Percentiles rank a stretch among this genome's conserved stretches.
Conservation (phyloP, 805 yeast genomes). For the Candida alai region DNA sequence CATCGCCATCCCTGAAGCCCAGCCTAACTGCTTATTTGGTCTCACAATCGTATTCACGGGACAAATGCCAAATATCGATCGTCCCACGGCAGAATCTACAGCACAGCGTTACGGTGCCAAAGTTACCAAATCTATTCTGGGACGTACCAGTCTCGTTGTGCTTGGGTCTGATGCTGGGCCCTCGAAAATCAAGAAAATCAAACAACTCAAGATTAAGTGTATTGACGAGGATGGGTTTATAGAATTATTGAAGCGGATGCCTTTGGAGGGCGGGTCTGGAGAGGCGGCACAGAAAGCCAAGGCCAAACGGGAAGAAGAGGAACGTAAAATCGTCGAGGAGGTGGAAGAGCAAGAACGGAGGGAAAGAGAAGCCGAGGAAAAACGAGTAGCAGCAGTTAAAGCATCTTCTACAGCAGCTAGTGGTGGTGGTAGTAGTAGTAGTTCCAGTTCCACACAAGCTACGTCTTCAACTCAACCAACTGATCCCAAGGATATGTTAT, state of each 20-base stretch:
- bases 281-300: slow-evolving; percentile 71
- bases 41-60: slow-evolving; percentile 94
- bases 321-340: slow-evolving; percentile 45
- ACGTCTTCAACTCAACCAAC: slow-evolving; percentile 11
- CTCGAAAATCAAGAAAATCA: slow-evolving; percentile 80
- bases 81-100: slow-evolving; percentile 68
- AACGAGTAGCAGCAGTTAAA: slow-evolving; percentile 1
- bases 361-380: slow-evolving; percentile 39
- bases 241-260: slow-evolving; percentile 71
- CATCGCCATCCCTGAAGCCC: slow-evolving; percentile 70
- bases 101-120: slow-evolving; percentile 90
- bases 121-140: slow-evolving; percentile 80
- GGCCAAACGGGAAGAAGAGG: slow-evolving; percentile 66
- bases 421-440: background rate
- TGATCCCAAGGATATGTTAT: slow-evolving; percentile 59
- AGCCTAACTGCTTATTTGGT: slow-evolving; percentile 83
- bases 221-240: slow-evolving; percentile 85
- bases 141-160: slow-evolving; percentile 84
- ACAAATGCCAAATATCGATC: slow-evolving; percentile 69
- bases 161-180: slow-evolving; percentile 97
- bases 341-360: slow-evolving; percentile 43
- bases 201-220: slow-evolving; percentile 68
- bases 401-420: slow-evolving; percentile 1
- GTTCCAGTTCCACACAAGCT: slow-evolving; percentile 1
- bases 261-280: slow-evolving; percentile 89